phyloP scores from a whole-genome alignment of 805 yeast genomes.

The Starmerella riodocensis region DNA sequence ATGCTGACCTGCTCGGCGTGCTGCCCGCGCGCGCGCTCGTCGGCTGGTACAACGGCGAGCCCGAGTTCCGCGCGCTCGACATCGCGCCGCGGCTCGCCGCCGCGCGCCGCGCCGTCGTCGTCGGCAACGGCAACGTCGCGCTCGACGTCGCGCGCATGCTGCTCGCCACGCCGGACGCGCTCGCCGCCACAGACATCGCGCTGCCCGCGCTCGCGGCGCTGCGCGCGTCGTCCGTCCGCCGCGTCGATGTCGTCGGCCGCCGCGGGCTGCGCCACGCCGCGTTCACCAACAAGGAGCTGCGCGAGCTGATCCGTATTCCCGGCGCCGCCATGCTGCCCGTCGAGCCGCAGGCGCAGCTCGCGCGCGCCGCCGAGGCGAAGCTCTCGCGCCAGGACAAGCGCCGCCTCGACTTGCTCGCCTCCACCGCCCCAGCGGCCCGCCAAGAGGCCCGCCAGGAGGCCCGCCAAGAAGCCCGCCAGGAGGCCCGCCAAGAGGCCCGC shows the following conservation, averaged over 20 bases:
- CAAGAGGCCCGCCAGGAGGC: no score
- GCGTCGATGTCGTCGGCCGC: constrained; percentile 67
- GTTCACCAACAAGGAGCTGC: constrained; percentile 80
- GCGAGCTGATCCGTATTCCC: constrained; percentile 49
- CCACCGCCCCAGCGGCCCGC: no score
- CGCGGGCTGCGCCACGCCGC: constrained; percentile 77
- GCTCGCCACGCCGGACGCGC: constrained; percentile 43
- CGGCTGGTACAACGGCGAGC: constrained; percentile 93
- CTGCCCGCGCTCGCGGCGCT: constrained; percentile 45
- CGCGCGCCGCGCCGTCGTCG: constrained; percentile 54
- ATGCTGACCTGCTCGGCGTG: constrained; percentile 38
- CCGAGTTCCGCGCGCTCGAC: constrained; percentile 37
- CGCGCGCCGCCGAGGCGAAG: neutral
- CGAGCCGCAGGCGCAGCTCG: constrained; percentile 8
- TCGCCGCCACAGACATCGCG: constrained; percentile 64
- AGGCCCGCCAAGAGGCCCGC: no score
- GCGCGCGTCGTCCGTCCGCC: constrained; percentile 39
- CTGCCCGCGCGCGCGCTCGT: constrained; percentile 75
- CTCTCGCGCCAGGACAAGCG: constrained; percentile 21
- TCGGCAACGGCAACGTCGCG: constrained; percentile 98
- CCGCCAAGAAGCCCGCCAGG: no score
- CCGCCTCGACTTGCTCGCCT: constrained; percentile 14
- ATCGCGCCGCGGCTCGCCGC: constrained; percentile 42
- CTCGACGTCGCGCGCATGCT: constrained; percentile 76
- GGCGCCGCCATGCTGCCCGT: constrained; percentile 14